These are phyloP conservation scores for Metarhizium robertsii DNA, from an alignment of 2,329 filamentous ascomycete species.

Conservation along the genomic window DNA sequence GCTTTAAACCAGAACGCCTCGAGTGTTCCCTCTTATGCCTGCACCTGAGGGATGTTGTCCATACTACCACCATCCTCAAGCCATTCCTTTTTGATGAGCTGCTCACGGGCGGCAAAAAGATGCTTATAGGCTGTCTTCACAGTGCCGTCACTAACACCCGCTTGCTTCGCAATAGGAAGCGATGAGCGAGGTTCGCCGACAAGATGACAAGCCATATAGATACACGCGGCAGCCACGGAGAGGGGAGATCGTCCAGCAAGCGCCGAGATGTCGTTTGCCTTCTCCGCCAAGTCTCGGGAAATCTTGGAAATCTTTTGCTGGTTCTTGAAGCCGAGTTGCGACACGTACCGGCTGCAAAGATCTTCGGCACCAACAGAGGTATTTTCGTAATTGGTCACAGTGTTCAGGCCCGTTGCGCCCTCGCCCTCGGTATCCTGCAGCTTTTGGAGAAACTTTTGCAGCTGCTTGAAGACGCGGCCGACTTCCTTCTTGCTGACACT, in stretches of 20 bases:
- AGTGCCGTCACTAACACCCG: constrained; percentile 90
- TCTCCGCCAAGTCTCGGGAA: constrained; percentile 66
- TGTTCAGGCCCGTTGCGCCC: constrained; percentile 38
- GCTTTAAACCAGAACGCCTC: not conserved
- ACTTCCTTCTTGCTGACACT: constrained; percentile 97
- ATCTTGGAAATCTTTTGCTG: constrained; percentile 69
- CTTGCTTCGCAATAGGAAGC: constrained; percentile 78
- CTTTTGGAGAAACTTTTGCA: constrained; percentile 80
- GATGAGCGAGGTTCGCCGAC: constrained; percentile 70
- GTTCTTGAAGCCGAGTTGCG: constrained; percentile 64
- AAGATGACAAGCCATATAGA: constrained; percentile 89
- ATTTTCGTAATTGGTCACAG: constrained; percentile 60
- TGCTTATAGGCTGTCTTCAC: constrained; percentile 94
- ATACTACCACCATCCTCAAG: constrained; percentile 63
- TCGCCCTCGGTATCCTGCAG: constrained; percentile 51
- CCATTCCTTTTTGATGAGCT: constrained; percentile 68
- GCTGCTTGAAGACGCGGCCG: constrained; percentile 84
- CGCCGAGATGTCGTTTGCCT: constrained; percentile 67
- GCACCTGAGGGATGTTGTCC: constrained; percentile 53
- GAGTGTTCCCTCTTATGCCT: constrained; percentile 14
- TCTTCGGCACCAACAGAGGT: constrained; percentile 76
- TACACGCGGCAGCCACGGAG: constrained; percentile 88
- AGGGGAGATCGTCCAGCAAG: constrained; percentile 89
- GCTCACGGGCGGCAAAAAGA: constrained; percentile 65
- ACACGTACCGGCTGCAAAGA: constrained; percentile 85